Evolutionary conservation across 129 eudicot species (phyloP), one percentile per base, ranked within the genome.

Genomic region (Flaveria sonorensis): DNA sequence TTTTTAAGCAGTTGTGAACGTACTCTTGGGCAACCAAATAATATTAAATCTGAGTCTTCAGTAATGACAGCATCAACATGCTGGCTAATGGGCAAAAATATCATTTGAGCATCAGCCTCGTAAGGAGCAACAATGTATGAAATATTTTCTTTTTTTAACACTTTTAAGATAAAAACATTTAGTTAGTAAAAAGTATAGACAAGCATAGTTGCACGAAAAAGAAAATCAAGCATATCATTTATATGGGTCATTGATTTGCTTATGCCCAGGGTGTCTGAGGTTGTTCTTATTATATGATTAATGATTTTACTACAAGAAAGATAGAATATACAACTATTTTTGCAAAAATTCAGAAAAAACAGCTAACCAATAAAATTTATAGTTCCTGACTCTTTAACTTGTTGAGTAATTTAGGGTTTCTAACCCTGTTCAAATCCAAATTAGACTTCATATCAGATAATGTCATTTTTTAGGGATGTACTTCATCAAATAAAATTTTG

Each of bases 41-140:
- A 89, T 76, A 94, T 94, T 67, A 94, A 83, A 74, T 91, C 99
- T 7, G 97, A 94, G 82, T 94, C 99, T 85, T 94, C 99, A 0
- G 99, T 94, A 57, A 94, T 91, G n/a, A 94, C 94, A 65, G 92
- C 99, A 69, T 91, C 99, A 60, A 94, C 99, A 66, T 86, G 89
- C 67, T 89, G 88, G 90, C 81, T 87, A 68, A 88, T 47, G 43
- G 99, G 97, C 85, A 94, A 75, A 81, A 89, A 91, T 48, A 97
- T 91, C 97, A 94, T 91, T 82, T 94, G 97, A 51, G 99, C 99
- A 86, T 94, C 99, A 72, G 97, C 99, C 78, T 94, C 99, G 56
- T 94, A 94, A 47, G 99, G 99, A 53, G 97, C 99, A 68, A 94
- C 99, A 39, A 94, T 83, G 36, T 89, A 94, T 66, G 81, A 68